Evolutionary conservation across 2,329 filamentous ascomycete species (phyloP).

Genomic region (Tolypocladium amazonense): DNA sequence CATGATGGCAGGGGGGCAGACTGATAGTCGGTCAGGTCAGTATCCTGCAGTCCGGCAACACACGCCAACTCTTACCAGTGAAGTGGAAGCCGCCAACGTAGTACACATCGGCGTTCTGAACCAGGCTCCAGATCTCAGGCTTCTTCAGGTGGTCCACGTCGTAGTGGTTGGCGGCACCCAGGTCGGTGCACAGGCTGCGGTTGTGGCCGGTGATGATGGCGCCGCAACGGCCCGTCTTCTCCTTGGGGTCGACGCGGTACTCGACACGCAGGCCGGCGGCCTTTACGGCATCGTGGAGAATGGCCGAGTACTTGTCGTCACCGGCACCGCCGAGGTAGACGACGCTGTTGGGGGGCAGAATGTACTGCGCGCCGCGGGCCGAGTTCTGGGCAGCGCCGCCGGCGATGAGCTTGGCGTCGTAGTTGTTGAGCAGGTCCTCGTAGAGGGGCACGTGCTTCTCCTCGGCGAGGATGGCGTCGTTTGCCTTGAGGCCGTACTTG

Average conservation of each 20-base stretch:
- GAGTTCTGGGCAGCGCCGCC: constrained; percentile 97
- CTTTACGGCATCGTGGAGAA: constrained; percentile 75
- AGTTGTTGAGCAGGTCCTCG: constrained; percentile 88
- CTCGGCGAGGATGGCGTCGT: constrained; percentile 95
- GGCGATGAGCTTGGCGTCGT: constrained; percentile 86
- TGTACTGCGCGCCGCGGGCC: constrained; percentile 90
- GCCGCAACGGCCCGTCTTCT: constrained; percentile 86
- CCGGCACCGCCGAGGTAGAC: constrained; percentile 92
- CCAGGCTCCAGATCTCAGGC: constrained; percentile 83
- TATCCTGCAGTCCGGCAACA: background rate
- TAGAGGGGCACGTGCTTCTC: constrained; percentile 83
- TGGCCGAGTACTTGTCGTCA: constrained; percentile 90
- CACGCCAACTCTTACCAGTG: constrained; percentile 40
- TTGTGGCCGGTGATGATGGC: constrained; percentile 96
- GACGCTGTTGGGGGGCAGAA: constrained; percentile 80
- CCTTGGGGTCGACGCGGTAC: constrained; percentile 80
- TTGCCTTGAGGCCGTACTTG: constrained; percentile 89
- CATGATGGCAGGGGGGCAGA: constrained; percentile 83
- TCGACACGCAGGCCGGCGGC: constrained; percentile 84
- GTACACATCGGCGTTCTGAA: constrained; percentile 78
- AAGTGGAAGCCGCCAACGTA: constrained; percentile 97
- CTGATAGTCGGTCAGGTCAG: constrained; percentile 22
- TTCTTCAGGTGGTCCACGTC: constrained; percentile 87
- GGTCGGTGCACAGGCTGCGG: constrained; percentile 88
- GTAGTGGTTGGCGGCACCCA: constrained; percentile 95